phyloP scores from a whole-genome alignment of 805 yeast species.

The Kluyveromyces starmeri region DNA sequence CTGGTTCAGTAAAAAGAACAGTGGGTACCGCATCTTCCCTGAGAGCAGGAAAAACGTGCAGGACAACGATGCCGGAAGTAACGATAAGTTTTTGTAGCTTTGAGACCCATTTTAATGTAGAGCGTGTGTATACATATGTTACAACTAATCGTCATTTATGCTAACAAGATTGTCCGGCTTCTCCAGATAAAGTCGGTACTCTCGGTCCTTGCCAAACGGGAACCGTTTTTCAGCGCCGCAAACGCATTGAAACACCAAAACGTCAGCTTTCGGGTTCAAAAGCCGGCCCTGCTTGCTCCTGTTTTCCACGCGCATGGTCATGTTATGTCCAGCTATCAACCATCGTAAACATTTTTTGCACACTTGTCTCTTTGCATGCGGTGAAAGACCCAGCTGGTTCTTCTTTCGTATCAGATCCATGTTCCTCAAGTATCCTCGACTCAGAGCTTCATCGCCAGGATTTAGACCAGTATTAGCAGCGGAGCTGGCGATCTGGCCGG shows the following conservation, averaged over 20 bases:
- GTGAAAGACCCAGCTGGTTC: slow-evolving; percentile 55
- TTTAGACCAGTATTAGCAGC: no score
- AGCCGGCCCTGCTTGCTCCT: slow-evolving; percentile 4
- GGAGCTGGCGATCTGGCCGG: slow-evolving; percentile 27
- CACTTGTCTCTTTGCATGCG: slow-evolving; percentile 53
- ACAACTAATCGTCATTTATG: no score
- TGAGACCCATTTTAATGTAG: not conserved
- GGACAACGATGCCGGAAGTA: not conserved
- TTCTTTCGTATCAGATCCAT: slow-evolving; percentile 58
- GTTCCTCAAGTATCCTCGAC: slow-evolving; percentile 46
- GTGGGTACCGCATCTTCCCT: slow-evolving; percentile 23
- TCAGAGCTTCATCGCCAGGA: slow-evolving; percentile 29
- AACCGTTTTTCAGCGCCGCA: slow-evolving; percentile 49
- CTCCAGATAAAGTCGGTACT: slow-evolving; percentile 29
- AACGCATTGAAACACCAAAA: slow-evolving; percentile 40
- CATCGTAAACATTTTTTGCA: slow-evolving; percentile 60
- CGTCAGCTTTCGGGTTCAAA: slow-evolving; percentile 32
- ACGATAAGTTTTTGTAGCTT: slow-evolving; percentile 1
- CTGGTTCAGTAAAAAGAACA: slow-evolving; percentile 60
- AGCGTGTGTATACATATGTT: not conserved
- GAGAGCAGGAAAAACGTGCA: slow-evolving; percentile 14
- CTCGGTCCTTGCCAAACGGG: slow-evolving; percentile 51
- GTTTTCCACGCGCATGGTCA: slow-evolving; percentile 20
- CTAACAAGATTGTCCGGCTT: slow-evolving; percentile 13
- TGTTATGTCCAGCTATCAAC: slow-evolving; percentile 40